Base-by-base conservation (phyloP, 2,329 filamentous ascomycete genomes). In the Aspergillus sp. region DNA sequence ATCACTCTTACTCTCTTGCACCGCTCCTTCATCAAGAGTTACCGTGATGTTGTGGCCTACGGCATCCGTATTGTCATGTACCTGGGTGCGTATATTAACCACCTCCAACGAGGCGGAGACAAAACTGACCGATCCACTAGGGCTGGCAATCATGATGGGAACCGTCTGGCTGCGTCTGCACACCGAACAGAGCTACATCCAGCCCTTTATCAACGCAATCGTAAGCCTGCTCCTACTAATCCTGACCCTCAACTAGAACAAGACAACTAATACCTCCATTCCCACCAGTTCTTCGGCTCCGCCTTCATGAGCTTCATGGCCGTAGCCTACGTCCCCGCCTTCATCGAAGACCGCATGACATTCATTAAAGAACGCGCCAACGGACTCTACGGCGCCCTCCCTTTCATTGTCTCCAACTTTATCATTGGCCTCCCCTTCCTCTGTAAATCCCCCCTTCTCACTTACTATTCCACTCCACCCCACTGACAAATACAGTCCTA, bases 21-120 rank as follows among this genome's bases (percentile, higher is more conserved):
- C 71, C 87, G 92, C 28, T 87, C 87, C 13, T 92, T 91, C 71
- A 87, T 96, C 75, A 96, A 96, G 78, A 89, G 87, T 50, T 91
- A 93, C 74, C 87, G 92, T 25, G 92, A 96, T 72, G 83, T 96
- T 6, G 86, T 96, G 55, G 91, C 89, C 0, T 96, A 96, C 70
- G 90, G 89, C 0, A 91, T 95, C 66, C 86, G 92, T 3, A 82
- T 95, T 45, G 88, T 85, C 43, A 96, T 96, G 91, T 95, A 96
- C 74, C 81, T 89, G 62, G 86, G 85, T 77, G 67, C 45, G 74
- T 60, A 17, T 49, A 13, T 23, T 15, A 15, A 3, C 6, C n/a
- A 60, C 9, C 23, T 30, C 30, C n/a, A 38, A 28, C 25, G 7
- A 28, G 25, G 3, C 62, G 12, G n/a, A 38, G 2, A 64, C 17